Evolutionary conservation across 1,139 yeast genomes (phyloP), one percentile per base, ranked within the genome.

Genomic region (Kluyveromyces sp.): DNA sequence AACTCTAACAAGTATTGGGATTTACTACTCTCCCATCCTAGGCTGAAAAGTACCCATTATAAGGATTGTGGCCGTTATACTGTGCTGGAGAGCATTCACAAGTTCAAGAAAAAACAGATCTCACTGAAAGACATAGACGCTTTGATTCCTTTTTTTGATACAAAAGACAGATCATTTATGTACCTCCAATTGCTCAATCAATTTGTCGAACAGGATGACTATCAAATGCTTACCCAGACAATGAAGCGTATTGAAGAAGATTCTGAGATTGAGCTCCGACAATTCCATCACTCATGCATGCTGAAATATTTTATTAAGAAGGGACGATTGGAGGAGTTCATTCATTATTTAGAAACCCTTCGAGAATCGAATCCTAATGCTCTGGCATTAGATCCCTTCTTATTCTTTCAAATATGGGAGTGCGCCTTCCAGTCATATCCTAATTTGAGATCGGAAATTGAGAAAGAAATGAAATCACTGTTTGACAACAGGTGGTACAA

Each of bases 371-470:
- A 35, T 16, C 40, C 46, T 6, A 45, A 41, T 11, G 36, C 36
- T 28, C 19, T 48, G 20, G 43, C 40, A 15, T 40, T 55, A 12
- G 43, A 45, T 31, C 40, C 46, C 6, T 40, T 38, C 16, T 41
- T 47, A 31, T 45, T 49, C 31, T 48, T 43, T 19, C 55, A 46
- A 19, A 43, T 49, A 37, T 53, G 52, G 54, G 42, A 38, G 13
- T 52, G 55, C 42, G 50, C 56, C 1, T 32, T 48, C 11, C 42
- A 46, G 20, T 46, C 45, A 16, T 51, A 56, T 37, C 59, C 60
- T 8, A 44, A 46, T 12, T 44, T 56, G 8, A 29, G 50, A 1
- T 46, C 41, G 33, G 58, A 50, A 22, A 44, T 49, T 3, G 48
- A 49, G 7, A 54, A 55, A 33, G 58, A 56, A 34, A 38, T 56